These are phyloP conservation scores for Fusarium clavum DNA, from an alignment of 2,329 filamentous ascomycete species.

Conservation along the genomic window DNA sequence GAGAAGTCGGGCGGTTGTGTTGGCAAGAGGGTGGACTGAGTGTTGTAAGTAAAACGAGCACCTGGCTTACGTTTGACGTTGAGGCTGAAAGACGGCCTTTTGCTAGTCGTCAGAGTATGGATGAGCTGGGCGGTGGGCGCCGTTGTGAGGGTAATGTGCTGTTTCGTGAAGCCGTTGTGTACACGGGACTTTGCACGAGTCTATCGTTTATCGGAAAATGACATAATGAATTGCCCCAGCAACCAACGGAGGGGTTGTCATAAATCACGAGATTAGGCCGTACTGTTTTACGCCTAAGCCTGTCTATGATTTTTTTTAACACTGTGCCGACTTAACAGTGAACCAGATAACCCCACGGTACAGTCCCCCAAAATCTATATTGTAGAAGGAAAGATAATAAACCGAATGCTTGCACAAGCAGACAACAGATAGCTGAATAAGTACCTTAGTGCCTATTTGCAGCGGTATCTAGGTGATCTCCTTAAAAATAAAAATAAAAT, in stretches of 20 bases:
- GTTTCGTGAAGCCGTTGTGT: conserved; percentile 32
- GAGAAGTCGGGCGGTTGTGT: conserved; percentile 36
- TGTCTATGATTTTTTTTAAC: neutral
- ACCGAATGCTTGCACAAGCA: neutral
- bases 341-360: conserved; percentile 22
- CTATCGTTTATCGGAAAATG: conserved; percentile 34
- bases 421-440: neutral
- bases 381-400: neutral
- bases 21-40: conserved; percentile 29
- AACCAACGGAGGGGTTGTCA: conserved; percentile 28
- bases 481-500: no score
- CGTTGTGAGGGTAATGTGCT: conserved; percentile 31
- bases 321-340: conserved; percentile 19
- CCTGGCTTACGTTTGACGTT: conserved; percentile 25
- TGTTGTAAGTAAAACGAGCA: conserved; percentile 41
- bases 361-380: neutral
- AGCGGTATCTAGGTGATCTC: neutral
- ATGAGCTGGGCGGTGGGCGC: conserved; percentile 21
- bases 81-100: conserved; percentile 4
- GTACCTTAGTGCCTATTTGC: neutral
- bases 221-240: conserved; percentile 46
- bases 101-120: conserved; percentile 10
- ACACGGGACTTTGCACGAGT: conserved; percentile 27
- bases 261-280: neutral
- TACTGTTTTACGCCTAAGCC: no score